Conservation (phyloP, 768 basidiomycete genomes). For the Tulasnella sp. region DNA sequence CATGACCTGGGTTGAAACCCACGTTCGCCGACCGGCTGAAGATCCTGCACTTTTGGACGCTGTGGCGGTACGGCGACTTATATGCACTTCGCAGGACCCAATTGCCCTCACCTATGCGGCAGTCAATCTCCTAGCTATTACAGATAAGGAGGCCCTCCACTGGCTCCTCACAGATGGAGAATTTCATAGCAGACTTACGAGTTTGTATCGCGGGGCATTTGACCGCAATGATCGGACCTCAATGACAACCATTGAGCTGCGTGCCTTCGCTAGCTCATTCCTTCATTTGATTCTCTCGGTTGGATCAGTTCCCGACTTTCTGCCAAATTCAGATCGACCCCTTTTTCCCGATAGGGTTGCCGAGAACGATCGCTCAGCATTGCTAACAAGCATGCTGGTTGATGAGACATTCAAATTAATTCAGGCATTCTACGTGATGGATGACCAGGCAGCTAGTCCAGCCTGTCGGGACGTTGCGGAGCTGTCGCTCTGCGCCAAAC, state of each 20-base stretch:
- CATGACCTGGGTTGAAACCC: neutral
- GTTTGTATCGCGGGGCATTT: neutral
- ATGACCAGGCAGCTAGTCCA: neutral
- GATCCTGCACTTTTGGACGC: neutral
- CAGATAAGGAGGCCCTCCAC: neutral
- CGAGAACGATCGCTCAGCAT: constrained; percentile 1
- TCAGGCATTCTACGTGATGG: neutral
- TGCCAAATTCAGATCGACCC: neutral
- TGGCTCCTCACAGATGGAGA: neutral
- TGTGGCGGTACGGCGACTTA: neutral
- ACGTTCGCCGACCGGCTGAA: neutral
- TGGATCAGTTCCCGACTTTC: neutral
- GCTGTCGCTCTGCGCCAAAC: neutral
- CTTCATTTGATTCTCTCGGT: neutral
- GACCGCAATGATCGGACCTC: neutral
- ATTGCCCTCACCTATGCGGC: neutral
- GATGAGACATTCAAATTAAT: neutral
- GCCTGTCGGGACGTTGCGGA: neutral
- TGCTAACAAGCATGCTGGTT: neutral
- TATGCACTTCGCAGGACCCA: neutral
- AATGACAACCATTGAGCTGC: neutral
- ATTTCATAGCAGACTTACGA: neutral
- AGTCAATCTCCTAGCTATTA: neutral
- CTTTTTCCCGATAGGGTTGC: neutral
- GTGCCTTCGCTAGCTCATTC: neutral